A percentile compares a stretch with the other conserved stretches of the same genome.
phyloP scores from a whole-genome alignment of 345 rosid genomes.

The Boechera stricta region DNA sequence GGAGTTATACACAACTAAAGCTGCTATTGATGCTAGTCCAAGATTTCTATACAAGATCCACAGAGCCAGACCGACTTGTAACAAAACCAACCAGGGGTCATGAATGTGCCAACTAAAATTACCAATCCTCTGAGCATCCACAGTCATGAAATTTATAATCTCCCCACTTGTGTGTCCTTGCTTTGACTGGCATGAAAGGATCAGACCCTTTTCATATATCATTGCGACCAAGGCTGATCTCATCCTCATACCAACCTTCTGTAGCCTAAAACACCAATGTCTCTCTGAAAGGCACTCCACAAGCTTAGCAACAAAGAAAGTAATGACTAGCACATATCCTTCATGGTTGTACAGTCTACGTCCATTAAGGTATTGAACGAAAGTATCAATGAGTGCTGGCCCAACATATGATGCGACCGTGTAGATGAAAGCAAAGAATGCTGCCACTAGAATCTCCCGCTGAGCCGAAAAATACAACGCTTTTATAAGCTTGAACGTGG shows the following conservation, averaged over 20 bases:
- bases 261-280: constrained; percentile 63
- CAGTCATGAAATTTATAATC: constrained; percentile 73
- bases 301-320: constrained; percentile 65
- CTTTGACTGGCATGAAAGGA: constrained; percentile 60
- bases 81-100: constrained; percentile 61
- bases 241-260: constrained; percentile 57
- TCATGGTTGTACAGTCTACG: constrained; percentile 51
- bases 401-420: constrained; percentile 64
- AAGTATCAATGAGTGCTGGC: constrained; percentile 63
- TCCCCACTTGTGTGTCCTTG: constrained; percentile 71
- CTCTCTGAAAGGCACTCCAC: constrained; percentile 62
- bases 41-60: constrained; percentile 63
- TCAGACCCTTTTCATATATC: constrained; percentile 70
- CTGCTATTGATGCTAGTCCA: constrained; percentile 62
- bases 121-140: constrained; percentile 69
- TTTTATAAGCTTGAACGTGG: constrained; percentile 57
- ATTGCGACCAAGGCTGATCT: constrained; percentile 57
- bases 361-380: constrained; percentile 67
- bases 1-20: constrained; percentile 56
- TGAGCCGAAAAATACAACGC: constrained; percentile 53
- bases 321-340: constrained; percentile 60
- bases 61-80: constrained; percentile 63
- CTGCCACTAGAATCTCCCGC: constrained; percentile 56
- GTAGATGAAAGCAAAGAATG: constrained; percentile 46
- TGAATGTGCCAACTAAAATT: constrained; percentile 65